Evolutionary conservation across 2,329 filamentous ascomycete species (phyloP).

Genomic region (Rhynchosporium secalis): DNA sequence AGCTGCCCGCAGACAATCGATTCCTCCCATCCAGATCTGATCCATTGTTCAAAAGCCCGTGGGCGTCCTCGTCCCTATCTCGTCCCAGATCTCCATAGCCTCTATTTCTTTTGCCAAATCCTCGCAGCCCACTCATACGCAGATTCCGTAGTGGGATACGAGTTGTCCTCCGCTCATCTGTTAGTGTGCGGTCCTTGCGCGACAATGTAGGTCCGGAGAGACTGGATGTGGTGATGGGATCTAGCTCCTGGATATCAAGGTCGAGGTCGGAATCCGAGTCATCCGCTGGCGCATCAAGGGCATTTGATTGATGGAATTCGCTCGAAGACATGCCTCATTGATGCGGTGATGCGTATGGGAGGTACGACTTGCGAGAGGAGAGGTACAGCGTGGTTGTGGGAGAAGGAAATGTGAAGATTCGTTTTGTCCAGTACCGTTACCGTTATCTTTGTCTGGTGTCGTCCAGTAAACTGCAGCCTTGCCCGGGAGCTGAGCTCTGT

Average conservation of each 20-base stretch:
- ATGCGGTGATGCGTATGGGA: constrained; percentile 32
- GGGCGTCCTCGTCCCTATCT: constrained; percentile 62
- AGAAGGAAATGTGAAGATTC: not conserved
- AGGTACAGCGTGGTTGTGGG: not conserved
- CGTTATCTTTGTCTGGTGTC: constrained; percentile 7
- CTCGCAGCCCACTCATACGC: constrained; percentile 64
- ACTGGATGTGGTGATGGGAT: constrained; percentile 50
- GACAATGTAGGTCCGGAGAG: constrained; percentile 33
- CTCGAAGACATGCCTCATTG: constrained; percentile 43
- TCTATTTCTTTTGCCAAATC: constrained; percentile 50
- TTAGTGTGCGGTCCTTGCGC: constrained; percentile 35
- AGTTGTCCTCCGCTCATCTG: constrained; percentile 34
- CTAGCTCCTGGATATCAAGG: constrained; percentile 77
- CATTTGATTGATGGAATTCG: constrained; percentile 39
- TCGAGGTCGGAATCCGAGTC: constrained; percentile 77
- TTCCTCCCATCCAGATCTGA: constrained; percentile 50
- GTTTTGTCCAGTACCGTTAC: constrained; percentile 1
- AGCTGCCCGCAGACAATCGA: constrained; percentile 61
- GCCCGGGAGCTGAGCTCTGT: constrained; percentile 11
- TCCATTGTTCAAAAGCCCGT: constrained; percentile 65
- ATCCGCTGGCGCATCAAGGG: constrained; percentile 61
- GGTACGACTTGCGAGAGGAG: not conserved
- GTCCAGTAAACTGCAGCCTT: constrained; percentile 13
- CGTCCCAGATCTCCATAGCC: constrained; percentile 62
- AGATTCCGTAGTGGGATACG: constrained; percentile 70